These are phyloP conservation scores for Aspergillus costaricaensis DNA, from an alignment of 2,329 filamentous ascomycete species.

Conservation along the genomic window DNA sequence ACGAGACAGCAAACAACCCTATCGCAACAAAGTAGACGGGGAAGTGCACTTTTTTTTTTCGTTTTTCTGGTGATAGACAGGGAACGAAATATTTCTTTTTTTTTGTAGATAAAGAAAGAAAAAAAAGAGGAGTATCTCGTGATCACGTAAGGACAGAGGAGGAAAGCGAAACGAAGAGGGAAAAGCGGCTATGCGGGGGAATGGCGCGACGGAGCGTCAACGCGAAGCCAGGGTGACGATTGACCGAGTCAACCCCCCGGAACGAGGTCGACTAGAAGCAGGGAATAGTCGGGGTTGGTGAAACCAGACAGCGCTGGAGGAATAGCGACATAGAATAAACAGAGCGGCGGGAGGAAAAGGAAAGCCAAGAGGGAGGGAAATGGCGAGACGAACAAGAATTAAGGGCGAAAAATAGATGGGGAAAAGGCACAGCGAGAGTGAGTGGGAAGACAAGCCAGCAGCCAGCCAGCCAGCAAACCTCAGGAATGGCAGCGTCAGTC, in stretches of 20 bases:
- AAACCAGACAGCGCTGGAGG: background rate
- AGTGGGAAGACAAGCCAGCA: background rate
- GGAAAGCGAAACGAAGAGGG: slow-evolving; percentile 15
- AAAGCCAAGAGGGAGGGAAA: background rate
- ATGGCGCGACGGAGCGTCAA: slow-evolving; percentile 28
- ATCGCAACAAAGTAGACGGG: slow-evolving; percentile 23
- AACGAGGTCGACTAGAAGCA: slow-evolving; percentile 17
- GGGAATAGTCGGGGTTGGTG: background rate
- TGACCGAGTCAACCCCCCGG: slow-evolving; percentile 25
- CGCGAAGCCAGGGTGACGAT: slow-evolving; percentile 30
- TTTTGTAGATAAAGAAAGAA: slow-evolving; percentile 10
- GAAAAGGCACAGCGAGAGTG: background rate
- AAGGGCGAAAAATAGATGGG: slow-evolving; percentile 8
- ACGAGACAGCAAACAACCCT: slow-evolving; percentile 18
- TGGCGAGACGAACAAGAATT: slow-evolving; percentile 8
- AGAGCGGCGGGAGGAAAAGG: background rate
- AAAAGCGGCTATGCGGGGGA: slow-evolving; percentile 29
- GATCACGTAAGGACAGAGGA: slow-evolving; percentile 19
- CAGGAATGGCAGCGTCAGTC: background rate
- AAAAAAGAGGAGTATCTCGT: slow-evolving; percentile 8
- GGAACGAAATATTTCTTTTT: background rate
- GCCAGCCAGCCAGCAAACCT: too few relatives aligned
- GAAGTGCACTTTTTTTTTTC: background rate
- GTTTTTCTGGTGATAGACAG: background rate
- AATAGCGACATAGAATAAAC: slow-evolving; percentile 5